A percentile compares a stretch with the other conserved stretches of the same genome.
These are phyloP conservation scores for Fragaria ananassa DNA, from an alignment of 306 rosid species.

Conservation along the genomic window DNA sequence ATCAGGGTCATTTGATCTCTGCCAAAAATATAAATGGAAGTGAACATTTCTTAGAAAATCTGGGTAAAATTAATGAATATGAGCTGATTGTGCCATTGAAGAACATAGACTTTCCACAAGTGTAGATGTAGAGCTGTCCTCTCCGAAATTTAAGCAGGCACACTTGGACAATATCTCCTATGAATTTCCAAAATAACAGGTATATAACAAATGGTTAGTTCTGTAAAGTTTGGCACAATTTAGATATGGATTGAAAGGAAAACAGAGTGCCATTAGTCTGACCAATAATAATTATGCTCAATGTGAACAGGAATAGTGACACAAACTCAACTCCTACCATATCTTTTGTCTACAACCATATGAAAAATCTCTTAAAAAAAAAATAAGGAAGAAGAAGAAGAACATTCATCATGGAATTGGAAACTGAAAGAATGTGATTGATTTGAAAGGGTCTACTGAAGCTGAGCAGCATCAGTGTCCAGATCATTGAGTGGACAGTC, in stretches of 20 bases:
- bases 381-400: too few species aligned
- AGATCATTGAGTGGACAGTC: neutral
- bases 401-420: neutral
- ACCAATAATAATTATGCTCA: neutral
- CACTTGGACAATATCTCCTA: constrained; percentile 10
- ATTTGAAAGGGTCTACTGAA: neutral
- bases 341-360: neutral
- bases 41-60: neutral
- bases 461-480: neutral
- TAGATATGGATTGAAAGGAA: neutral
- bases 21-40: neutral
- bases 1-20: neutral
- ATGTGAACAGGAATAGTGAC: neutral
- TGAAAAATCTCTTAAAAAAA: neutral
- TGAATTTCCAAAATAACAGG: neutral
- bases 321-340: neutral
- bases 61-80: neutral
- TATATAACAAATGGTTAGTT: neutral
- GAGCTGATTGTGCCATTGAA: constrained; percentile 6
- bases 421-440: neutral
- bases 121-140: neutral
- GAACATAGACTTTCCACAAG: neutral
- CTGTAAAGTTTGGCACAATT: neutral
- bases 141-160: neutral
- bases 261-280: neutral